Base-by-base conservation (phyloP, 345 rosid genomes). In the Laguncularia racemosa region DNA sequence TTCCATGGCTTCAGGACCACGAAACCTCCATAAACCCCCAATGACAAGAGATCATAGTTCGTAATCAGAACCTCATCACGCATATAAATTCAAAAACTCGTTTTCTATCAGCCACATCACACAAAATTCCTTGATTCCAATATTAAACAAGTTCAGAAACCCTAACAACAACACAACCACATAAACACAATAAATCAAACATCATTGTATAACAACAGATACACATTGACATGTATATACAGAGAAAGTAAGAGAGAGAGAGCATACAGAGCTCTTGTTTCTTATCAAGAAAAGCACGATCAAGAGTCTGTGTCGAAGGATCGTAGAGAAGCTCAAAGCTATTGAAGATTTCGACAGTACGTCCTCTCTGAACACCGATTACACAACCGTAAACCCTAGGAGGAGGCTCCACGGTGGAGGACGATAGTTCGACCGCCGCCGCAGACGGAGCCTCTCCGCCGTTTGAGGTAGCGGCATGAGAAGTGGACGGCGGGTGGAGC, bases 301-400 rank as follows among this genome's bases (percentile, higher is more conserved):
- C 97, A 40, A 92, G 97, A 21, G 85, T 74, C 6, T 83, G 66
- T 16, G 83, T 70, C 2, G 61, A 6, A 16, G 95, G 84, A 72
- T 89, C 98, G 20, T 69, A 84, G 16, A 92, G 78, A 58, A 92
- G 91, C 85, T 92, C 98, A 67, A 92, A 92, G 69, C 98, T 92
- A 66, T 92, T 92, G 75, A 92, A 92, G 78, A 92, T 84, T 88
- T 89, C 98, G 13, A 92, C 95, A 21, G 91, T 86, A 12, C 97
- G 95, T 14, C 97, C 99, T 55, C 81, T 83, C 69, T 92, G 99
- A 21, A 85, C 79, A 6, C 97, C 99, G 50, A 92, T 85, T 44
- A 92, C 97, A 62, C 95, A 89, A 2, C 99, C 99, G 74, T 84
- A 92, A 54, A 86, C 97, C 62, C 97, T 78, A 18, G 83, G 91